Conservation (phyloP, 805 yeast genomes). For the Ogataea sp. region DNA sequence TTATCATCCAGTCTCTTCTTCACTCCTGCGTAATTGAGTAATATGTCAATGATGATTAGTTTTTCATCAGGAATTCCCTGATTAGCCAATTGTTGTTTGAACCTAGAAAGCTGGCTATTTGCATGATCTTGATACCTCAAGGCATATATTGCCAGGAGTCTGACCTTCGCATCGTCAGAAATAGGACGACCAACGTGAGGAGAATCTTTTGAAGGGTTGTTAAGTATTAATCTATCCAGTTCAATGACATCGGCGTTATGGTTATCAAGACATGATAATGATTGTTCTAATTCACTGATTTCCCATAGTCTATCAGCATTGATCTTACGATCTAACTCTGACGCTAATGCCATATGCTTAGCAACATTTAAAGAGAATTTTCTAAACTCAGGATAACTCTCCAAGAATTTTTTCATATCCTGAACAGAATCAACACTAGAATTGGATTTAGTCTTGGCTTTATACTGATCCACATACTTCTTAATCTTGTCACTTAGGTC, state of each 20-base stretch:
- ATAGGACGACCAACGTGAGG: constrained; percentile 27
- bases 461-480: constrained; percentile 75
- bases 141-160: constrained; percentile 67
- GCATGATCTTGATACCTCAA: constrained; percentile 55
- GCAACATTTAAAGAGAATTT: constrained; percentile 81
- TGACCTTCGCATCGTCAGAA: constrained; percentile 52
- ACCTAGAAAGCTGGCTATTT: constrained; percentile 31
- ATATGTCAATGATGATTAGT: constrained; percentile 34
- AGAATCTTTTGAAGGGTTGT: constrained; percentile 12
- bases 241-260: constrained; percentile 49
- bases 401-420: constrained; percentile 87
- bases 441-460: constrained; percentile 66
- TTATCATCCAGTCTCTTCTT: constrained; percentile 32
- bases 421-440: constrained; percentile 68
- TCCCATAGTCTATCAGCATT: constrained; percentile 64
- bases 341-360: constrained; percentile 84
- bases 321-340: constrained; percentile 76
- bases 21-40: constrained; percentile 38
- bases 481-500: constrained; percentile 87
- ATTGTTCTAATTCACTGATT: constrained; percentile 85
- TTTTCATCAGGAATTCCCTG: constrained; percentile 28
- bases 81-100: constrained; percentile 31
- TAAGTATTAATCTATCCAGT: constrained; percentile 46
- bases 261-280: constrained; percentile 56
- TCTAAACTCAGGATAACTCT: constrained; percentile 89